Evolutionary conservation across 2,329 filamentous ascomycete species (phyloP).

Genomic region (Sarocladium brachiariae): DNA sequence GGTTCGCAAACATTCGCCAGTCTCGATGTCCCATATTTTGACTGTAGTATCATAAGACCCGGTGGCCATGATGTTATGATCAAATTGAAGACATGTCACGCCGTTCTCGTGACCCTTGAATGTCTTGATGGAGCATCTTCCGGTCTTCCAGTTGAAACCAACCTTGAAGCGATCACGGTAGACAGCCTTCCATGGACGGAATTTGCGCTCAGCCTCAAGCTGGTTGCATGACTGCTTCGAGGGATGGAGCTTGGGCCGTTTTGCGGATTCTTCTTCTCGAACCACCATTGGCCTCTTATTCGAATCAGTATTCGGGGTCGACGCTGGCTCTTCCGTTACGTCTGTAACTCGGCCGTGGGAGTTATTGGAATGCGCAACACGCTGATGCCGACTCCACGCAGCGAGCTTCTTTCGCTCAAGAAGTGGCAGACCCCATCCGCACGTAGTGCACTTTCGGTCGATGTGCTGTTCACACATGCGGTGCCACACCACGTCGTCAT

Average conservation of each 20-base stretch:
- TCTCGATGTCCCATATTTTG: constrained; percentile 94
- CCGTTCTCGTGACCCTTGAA: constrained; percentile 86
- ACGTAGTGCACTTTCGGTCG: constrained; percentile 87
- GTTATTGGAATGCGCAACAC: constrained; percentile 41
- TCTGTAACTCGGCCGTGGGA: constrained; percentile 11
- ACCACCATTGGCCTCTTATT: constrained; percentile 27
- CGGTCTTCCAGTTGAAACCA: constrained; percentile 95
- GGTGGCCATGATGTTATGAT: constrained; percentile 85
- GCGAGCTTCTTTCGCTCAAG: constrained; percentile 82
- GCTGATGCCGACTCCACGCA: constrained; percentile 80
- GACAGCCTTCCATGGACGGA: constrained; percentile 86
- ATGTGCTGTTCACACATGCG: constrained; percentile 98
- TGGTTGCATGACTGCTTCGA: constrained; percentile 23
- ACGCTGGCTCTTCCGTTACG: background rate
- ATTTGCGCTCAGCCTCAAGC: constrained; percentile 38
- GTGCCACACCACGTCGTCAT: constrained; percentile 95
- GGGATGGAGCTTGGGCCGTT: constrained; percentile 26
- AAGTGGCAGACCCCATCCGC: constrained; percentile 87
- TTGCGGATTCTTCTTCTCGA: constrained; percentile 23
- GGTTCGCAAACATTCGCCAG: constrained; percentile 78
- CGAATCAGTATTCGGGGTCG: constrained; percentile 18
- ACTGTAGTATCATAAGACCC: constrained; percentile 93
- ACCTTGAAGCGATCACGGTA: constrained; percentile 95
- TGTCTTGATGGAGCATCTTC: constrained; percentile 74
- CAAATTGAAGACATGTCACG: constrained; percentile 49